Evolutionary conservation across 148 eudicot species (phyloP).

Genomic region (Rhododendron molle): DNA sequence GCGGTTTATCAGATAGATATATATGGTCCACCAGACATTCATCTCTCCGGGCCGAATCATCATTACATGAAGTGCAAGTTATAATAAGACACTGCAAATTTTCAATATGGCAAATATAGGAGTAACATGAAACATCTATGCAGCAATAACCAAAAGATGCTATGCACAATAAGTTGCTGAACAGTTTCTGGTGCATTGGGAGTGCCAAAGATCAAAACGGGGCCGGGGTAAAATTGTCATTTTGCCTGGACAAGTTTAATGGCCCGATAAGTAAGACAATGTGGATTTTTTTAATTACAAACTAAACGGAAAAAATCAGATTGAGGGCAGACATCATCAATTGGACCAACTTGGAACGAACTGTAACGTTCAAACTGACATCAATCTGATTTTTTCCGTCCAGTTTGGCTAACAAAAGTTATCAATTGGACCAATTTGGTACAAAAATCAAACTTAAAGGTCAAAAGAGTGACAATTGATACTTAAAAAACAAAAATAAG

Average conservation of each 20-base stretch:
- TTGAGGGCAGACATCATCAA: no score
- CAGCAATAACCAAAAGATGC: background rate
- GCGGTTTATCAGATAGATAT: background rate
- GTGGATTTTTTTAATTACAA: background rate
- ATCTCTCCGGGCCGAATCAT: background rate
- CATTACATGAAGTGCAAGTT: background rate
- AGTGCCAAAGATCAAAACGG: background rate
- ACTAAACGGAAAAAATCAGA: no score
- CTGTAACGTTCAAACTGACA: no score
- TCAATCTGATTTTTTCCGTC: no score
- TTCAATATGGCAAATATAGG: background rate
- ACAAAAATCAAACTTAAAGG: no score
- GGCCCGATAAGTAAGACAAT: background rate
- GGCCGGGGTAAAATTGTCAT: background rate
- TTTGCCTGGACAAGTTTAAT: background rate
- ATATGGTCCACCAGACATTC: background rate
- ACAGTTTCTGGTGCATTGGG: background rate
- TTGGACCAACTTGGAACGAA: no score
- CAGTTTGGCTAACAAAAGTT: no score
- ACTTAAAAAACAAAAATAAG: no score
- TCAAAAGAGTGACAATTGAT: no score
- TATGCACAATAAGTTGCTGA: background rate
- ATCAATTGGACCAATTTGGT: no score
- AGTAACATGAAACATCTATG: background rate
- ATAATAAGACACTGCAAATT: background rate